Conservation (phyloP, 495 filamentous ascomycete species). For the Pyrenula aspistea region DNA sequence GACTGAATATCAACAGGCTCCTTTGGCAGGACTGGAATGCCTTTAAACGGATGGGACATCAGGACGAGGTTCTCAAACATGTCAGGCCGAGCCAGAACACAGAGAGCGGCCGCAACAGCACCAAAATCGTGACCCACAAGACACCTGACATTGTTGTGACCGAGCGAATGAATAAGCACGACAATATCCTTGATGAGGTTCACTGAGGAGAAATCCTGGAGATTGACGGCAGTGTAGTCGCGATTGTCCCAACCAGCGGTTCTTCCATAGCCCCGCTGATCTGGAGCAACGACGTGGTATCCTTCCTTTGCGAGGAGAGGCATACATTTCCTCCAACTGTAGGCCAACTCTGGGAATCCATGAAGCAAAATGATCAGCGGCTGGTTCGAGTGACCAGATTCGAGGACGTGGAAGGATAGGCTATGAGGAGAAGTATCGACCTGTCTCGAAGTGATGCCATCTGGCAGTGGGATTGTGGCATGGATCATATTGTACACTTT, state of each 20-base stretch:
- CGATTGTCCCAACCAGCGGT: constrained; percentile 48
- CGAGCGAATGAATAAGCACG: constrained; percentile 45
- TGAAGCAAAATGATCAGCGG: constrained; percentile 53
- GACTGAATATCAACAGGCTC: constrained; percentile 38
- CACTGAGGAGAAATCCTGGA: constrained; percentile 43
- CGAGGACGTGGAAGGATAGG: constrained; percentile 50
- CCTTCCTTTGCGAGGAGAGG: constrained; percentile 39
- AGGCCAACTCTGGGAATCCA: constrained; percentile 58
- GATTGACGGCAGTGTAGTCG: constrained; percentile 36
- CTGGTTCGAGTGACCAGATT: constrained; percentile 32
- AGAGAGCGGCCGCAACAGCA: constrained; percentile 43
- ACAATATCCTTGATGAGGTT: constrained; percentile 51
- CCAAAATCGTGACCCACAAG: constrained; percentile 61
- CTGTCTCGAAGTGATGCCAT: constrained; percentile 35
- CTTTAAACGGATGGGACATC: constrained; percentile 47
- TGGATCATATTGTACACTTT: constrained; percentile 4
- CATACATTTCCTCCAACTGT: constrained; percentile 55
- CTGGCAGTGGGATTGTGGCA: constrained; percentile 39
- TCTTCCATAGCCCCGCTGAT: constrained; percentile 59
- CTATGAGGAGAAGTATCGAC: constrained; percentile 31
- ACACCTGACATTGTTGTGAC: constrained; percentile 43
- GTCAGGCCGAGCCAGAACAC: constrained; percentile 51
- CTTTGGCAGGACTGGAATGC: constrained; percentile 35
- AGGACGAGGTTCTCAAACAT: constrained; percentile 43
- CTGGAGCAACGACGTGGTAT: constrained; percentile 52